phyloP scores from a whole-genome alignment of 495 filamentous ascomycete species.

The Melanomma pulvis-pyrius region DNA sequence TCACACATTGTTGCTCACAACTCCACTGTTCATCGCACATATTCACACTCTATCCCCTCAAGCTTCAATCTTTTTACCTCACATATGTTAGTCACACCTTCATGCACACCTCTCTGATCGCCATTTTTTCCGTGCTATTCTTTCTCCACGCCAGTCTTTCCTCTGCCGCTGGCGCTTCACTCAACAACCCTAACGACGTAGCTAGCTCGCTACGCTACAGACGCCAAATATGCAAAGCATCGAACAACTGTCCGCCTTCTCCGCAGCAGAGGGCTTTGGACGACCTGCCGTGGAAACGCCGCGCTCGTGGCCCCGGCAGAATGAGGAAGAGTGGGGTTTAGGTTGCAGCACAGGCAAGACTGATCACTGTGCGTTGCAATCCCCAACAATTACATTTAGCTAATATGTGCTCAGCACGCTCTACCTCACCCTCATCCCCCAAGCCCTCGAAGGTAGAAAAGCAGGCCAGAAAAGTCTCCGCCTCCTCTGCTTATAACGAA shows the following conservation, averaged over 20 bases:
- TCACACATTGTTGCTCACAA: too few relatives aligned
- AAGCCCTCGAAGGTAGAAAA: constrained; percentile 1
- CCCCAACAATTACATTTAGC: neutral
- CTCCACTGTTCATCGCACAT: too few relatives aligned
- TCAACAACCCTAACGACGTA: constrained; percentile 33
- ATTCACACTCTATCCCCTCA: too few relatives aligned
- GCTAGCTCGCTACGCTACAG: constrained; percentile 27
- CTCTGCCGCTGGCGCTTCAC: constrained; percentile 13
- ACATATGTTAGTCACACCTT: neutral
- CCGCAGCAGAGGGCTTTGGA: constrained; percentile 22
- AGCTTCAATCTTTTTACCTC: neutral
- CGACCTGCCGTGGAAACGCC: constrained; percentile 25
- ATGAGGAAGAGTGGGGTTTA: neutral
- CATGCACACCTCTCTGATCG: constrained; percentile 14
- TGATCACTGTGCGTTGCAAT: neutral
- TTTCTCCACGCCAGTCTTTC: constrained; percentile 19
- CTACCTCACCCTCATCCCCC: neutral
- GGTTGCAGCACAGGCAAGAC: neutral
- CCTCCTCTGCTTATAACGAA: neutral
- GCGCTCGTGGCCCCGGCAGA: neutral
- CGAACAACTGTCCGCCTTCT: constrained; percentile 28
- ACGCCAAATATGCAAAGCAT: constrained; percentile 27
- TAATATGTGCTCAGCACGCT: neutral
- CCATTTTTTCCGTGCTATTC: constrained; percentile 9
- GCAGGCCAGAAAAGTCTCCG: neutral